A percentile compares a stretch with the other conserved stretches of the same genome.
phyloP scores from a whole-genome alignment of 169 alveolate species.

The Plasmodium falciparum region DNA sequence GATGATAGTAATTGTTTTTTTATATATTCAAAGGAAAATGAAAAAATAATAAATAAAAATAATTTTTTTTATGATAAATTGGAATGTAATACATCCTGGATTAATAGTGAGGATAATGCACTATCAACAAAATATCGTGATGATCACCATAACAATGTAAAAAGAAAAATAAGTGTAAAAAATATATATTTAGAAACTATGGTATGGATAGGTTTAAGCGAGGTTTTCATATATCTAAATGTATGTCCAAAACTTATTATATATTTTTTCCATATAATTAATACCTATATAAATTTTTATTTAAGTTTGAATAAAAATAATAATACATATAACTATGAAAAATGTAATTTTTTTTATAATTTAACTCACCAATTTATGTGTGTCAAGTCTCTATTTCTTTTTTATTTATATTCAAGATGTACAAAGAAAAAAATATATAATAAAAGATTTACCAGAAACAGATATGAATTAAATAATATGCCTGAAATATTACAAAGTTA shows the following conservation, averaged over 20 bases:
- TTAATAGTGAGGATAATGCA: not conserved
- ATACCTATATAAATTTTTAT: slow-evolving; percentile 50
- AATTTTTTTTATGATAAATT: slow-evolving; percentile 6
- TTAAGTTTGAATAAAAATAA: slow-evolving; percentile 45
- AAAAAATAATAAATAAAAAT: slow-evolving; percentile 18
- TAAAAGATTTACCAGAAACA: not conserved
- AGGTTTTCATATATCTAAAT: slow-evolving; percentile 57
- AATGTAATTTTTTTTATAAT: slow-evolving; percentile 51
- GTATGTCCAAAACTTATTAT: slow-evolving; percentile 31
- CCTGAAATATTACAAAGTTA: not conserved
- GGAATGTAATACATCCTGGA: not conserved
- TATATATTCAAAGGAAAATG: slow-evolving; percentile 22
- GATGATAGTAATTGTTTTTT: slow-evolving; percentile 30
- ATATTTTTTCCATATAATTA: slow-evolving; percentile 43
- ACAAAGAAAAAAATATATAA: slow-evolving; percentile 1
- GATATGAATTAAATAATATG: slow-evolving; percentile 6
- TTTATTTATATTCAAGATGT: slow-evolving; percentile 61
- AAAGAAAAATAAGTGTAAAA: slow-evolving; percentile 26
- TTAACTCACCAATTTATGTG: slow-evolving; percentile 72
- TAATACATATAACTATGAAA: slow-evolving; percentile 45
- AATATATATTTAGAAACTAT: slow-evolving; percentile 47
- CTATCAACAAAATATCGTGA: too few relatives aligned
- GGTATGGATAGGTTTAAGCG: slow-evolving; percentile 52
- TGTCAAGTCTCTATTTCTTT: slow-evolving; percentile 50
- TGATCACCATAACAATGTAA: not conserved